Conservation (phyloP, 148 eudicot species). For the Rhododendron mucronatum region DNA sequence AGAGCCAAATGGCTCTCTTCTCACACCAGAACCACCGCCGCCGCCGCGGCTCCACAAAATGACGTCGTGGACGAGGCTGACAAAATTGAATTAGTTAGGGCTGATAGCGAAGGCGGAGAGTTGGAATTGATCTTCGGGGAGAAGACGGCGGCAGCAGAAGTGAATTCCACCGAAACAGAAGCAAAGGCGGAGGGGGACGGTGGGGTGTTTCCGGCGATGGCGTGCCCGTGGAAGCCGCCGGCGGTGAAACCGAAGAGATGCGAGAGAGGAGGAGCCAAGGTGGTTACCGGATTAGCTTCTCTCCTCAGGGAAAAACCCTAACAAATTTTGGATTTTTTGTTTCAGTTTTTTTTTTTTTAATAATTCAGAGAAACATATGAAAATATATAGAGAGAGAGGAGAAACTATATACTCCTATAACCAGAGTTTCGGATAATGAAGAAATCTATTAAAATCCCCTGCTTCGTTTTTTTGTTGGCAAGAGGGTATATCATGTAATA, state of each 20-base stretch:
- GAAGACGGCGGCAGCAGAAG: neutral
- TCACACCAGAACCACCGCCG: slow-evolving; percentile 23
- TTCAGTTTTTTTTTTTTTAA: neutral
- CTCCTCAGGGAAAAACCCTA: slow-evolving; percentile 50
- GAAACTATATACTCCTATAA: neutral
- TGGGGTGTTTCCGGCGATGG: slow-evolving; percentile 3
- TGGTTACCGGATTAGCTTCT: slow-evolving; percentile 59
- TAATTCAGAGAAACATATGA: neutral
- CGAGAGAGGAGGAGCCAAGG: slow-evolving; percentile 34
- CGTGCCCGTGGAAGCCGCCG: slow-evolving; percentile 45
- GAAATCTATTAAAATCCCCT: neutral
- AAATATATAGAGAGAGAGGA: neutral
- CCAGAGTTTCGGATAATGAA: slow-evolving; percentile 1
- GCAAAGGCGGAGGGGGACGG: slow-evolving; percentile 9
- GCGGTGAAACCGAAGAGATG: slow-evolving; percentile 44
- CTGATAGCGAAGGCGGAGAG: slow-evolving; percentile 21
- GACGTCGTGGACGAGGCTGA: slow-evolving; percentile 5
- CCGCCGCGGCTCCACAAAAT: neutral
- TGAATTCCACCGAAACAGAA: neutral
- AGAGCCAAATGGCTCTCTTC: slow-evolving; percentile 58
- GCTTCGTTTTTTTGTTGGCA: slow-evolving; percentile 6
- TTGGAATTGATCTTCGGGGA: slow-evolving; percentile 34
- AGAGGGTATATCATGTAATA: slow-evolving; percentile 13
- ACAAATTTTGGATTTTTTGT: slow-evolving; percentile 29
- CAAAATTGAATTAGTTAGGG: neutral